These are phyloP conservation scores for Colletotrichum horii DNA, from an alignment of 2,329 filamentous ascomycete genomes.

Conservation along the genomic window DNA sequence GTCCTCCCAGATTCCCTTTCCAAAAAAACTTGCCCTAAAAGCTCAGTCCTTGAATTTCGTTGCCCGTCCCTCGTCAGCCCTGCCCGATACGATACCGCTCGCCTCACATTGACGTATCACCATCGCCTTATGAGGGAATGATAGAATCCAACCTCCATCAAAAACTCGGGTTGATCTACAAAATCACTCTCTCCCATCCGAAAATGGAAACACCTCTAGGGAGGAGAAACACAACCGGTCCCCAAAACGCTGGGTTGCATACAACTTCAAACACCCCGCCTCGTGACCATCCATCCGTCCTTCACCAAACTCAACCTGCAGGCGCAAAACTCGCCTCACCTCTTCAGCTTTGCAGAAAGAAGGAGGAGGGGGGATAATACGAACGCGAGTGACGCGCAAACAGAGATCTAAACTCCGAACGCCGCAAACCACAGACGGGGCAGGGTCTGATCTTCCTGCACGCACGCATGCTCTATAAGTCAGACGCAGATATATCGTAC, in stretches of 20 bases:
- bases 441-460: neutral
- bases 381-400: neutral
- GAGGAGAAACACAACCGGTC: neutral
- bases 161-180: neutral
- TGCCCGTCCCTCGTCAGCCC: neutral
- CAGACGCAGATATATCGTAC: neutral
- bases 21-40: neutral
- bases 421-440: neutral
- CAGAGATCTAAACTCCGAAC: neutral
- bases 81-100: neutral
- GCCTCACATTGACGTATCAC: neutral
- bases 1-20: neutral
- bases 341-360: neutral
- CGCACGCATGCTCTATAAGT: neutral
- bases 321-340: neutral
- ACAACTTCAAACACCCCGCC: neutral
- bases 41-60: neutral
- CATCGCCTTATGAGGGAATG: neutral
- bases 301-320: neutral
- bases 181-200: neutral
- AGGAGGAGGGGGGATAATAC: neutral
- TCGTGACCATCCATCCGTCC: neutral
- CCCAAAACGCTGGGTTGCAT: neutral
- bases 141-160: neutral
- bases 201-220: neutral